phyloP scores from a whole-genome alignment of 2,329 filamentous ascomycete genomes.

The Bretziella fagacearum region DNA sequence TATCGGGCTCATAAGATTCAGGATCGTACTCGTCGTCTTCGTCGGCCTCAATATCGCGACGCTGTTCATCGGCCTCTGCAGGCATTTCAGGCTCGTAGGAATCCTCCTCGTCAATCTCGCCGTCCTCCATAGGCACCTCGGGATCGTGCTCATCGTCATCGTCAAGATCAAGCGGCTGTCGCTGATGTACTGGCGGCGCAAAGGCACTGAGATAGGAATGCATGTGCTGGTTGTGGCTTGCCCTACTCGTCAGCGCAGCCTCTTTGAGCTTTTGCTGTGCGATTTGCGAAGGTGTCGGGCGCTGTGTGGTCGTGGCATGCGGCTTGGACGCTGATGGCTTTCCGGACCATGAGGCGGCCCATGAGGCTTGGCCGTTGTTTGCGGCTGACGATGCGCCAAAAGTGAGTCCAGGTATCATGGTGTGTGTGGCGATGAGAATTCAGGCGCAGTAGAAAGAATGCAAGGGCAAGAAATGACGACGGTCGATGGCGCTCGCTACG shows the following conservation, averaged over 20 bases:
- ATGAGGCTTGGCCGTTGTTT: conserved; percentile 4
- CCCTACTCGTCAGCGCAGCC: neutral
- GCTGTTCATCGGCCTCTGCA: neutral
- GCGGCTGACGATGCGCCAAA: conserved; percentile 9
- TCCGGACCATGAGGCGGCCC: conserved; percentile 9
- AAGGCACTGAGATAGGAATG: too few relatives aligned
- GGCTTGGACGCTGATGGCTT: neutral
- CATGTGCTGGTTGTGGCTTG: neutral
- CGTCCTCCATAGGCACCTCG: neutral
- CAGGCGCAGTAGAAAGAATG: neutral
- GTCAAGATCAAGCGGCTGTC: neutral
- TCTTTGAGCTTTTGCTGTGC: conserved; percentile 8
- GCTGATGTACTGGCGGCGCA: neutral
- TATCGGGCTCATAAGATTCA: conserved; percentile 10
- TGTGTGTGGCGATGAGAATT: neutral
- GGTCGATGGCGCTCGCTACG: too few relatives aligned
- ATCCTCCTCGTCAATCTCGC: neutral
- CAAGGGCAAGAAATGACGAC: neutral
- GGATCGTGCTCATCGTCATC: conserved; percentile 4
- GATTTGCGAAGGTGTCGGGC: neutral
- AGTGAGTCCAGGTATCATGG: conserved; percentile 19
- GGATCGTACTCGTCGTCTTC: conserved; percentile 10
- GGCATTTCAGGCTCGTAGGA: conserved; percentile 1
- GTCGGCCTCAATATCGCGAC: neutral
- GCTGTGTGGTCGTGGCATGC: neutral